Evolutionary conservation across 805 yeast genomes (phyloP).

Genomic region (Suhomyces tanzawaensis): DNA sequence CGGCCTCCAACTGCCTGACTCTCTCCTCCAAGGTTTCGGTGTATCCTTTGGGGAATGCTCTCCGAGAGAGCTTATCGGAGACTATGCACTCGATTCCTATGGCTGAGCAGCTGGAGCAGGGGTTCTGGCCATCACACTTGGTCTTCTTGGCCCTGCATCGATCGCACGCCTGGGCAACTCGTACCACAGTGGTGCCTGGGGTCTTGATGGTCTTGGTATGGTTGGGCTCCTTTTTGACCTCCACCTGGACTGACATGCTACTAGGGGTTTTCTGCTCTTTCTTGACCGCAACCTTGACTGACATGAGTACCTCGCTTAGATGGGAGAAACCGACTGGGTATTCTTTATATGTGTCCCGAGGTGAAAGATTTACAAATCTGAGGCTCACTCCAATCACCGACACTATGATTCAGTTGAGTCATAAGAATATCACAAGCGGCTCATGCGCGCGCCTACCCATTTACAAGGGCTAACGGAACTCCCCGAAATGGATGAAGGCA

Average conservation of each 20-base stretch:
- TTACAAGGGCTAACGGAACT: too few relatives aligned
- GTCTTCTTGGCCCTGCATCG: slow-evolving; percentile 81
- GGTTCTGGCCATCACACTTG: slow-evolving; percentile 72
- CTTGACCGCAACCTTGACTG: too few relatives aligned
- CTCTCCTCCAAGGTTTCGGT: slow-evolving; percentile 88
- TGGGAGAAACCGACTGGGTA: too few relatives aligned
- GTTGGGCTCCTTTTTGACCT: slow-evolving; percentile 9
- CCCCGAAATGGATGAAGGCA: too few relatives aligned
- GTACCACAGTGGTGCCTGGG: slow-evolving; percentile 61
- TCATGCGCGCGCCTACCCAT: too few relatives aligned
- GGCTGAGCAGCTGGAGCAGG: slow-evolving; percentile 78
- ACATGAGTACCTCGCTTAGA: too few relatives aligned
- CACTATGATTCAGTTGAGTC: slow-evolving; percentile 7
- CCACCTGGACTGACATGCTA: background rate
- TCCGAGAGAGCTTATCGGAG: slow-evolving; percentile 79
- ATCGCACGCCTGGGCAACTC: slow-evolving; percentile 91
- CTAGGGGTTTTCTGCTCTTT: too few relatives aligned
- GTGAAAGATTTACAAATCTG: too few relatives aligned
- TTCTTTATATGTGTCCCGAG: too few relatives aligned
- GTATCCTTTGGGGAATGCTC: slow-evolving; percentile 89
- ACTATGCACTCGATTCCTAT: slow-evolving; percentile 88
- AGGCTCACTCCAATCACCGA: too few relatives aligned
- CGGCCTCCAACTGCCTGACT: slow-evolving; percentile 80
- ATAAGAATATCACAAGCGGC: too few relatives aligned
- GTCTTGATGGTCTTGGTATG: slow-evolving; percentile 53